These are phyloP conservation scores for Arctostaphylos glauca DNA, from an alignment of 148 eudicot species.

Conservation along the genomic window DNA sequence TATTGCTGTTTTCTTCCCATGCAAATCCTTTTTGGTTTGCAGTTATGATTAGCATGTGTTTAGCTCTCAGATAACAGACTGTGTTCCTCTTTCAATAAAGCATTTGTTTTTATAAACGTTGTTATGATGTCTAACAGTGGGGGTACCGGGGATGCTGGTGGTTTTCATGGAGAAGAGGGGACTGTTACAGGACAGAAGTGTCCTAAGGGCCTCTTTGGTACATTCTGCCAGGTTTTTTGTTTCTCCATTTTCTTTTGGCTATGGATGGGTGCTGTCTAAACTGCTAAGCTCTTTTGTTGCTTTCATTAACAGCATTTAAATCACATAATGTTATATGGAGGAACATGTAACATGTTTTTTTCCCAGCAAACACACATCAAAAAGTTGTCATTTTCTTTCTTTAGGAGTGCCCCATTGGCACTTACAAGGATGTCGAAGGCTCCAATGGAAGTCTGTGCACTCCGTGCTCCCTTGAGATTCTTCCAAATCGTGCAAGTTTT, in stretches of 20 bases:
- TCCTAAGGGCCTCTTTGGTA: slow-evolving; percentile 84
- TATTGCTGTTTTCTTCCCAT: background rate
- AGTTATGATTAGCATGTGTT: background rate
- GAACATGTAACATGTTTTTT: background rate
- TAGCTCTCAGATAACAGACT: background rate
- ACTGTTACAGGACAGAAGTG: slow-evolving; percentile 72
- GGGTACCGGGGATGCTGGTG: slow-evolving; percentile 62
- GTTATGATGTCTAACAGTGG: slow-evolving; percentile 43
- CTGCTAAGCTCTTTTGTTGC: background rate
- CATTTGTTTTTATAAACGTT: background rate
- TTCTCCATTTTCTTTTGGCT: slow-evolving; percentile 9
- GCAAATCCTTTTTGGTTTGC: background rate
- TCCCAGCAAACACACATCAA: background rate
- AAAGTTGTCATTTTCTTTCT: background rate
- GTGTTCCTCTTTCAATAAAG: background rate
- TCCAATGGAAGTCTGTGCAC: slow-evolving; percentile 56
- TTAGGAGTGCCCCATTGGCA: slow-evolving; percentile 88
- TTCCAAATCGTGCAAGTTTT: slow-evolving; percentile 70
- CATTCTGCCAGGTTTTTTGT: slow-evolving; percentile 60
- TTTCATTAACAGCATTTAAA: background rate
- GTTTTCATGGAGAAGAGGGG: slow-evolving; percentile 67
- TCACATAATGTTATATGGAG: background rate
- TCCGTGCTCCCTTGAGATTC: slow-evolving; percentile 60
- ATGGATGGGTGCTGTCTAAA: background rate
- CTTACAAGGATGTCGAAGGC: slow-evolving; percentile 75